phyloP scores from a whole-genome alignment of 2,329 filamentous ascomycete species.

The Aspergillus phoenicis region DNA sequence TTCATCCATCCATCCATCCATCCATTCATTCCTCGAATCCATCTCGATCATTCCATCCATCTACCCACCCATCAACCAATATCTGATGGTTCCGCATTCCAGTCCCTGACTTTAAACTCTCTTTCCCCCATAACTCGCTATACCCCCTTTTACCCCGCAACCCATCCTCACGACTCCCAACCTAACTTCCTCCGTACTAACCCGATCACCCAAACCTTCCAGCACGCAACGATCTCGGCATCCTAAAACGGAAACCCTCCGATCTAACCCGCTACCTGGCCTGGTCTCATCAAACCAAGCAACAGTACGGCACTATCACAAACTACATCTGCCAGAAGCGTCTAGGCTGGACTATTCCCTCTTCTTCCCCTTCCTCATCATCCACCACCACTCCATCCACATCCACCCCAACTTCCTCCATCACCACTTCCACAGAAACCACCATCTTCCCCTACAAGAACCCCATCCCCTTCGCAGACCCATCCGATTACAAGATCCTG shows the following conservation, averaged over 20 bases:
- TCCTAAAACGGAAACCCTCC: slow-evolving; percentile 61
- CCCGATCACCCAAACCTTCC: slow-evolving; percentile 1
- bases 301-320: slow-evolving; percentile 58
- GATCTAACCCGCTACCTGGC: slow-evolving; percentile 62
- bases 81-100: slow-evolving; percentile 2
- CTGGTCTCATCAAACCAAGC: slow-evolving; percentile 59
- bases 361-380: not conserved
- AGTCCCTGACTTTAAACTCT: not conserved
- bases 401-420: slow-evolving; percentile 18
- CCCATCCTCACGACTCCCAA: not conserved
- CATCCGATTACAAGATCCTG: slow-evolving; percentile 58
- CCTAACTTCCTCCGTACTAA: not conserved
- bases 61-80: slow-evolving; percentile 2
- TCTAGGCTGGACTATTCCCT: slow-evolving; percentile 53
- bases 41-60: not conserved
- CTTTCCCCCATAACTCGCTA: not conserved
- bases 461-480: slow-evolving; percentile 56
- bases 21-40: not conserved
- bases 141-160: slow-evolving; percentile 18
- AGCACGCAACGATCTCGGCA: slow-evolving; percentile 56
- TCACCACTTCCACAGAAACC: slow-evolving; percentile 19
- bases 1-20: slow-evolving; percentile 9
- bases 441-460: slow-evolving; percentile 48
- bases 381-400: not conserved
- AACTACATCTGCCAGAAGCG: slow-evolving; percentile 59